Percentiles rank a stretch among this genome's conserved stretches.
Evolutionary conservation across 2,329 filamentous ascomycete genomes (phyloP).

Genomic region (Xylariaceae sp.): DNA sequence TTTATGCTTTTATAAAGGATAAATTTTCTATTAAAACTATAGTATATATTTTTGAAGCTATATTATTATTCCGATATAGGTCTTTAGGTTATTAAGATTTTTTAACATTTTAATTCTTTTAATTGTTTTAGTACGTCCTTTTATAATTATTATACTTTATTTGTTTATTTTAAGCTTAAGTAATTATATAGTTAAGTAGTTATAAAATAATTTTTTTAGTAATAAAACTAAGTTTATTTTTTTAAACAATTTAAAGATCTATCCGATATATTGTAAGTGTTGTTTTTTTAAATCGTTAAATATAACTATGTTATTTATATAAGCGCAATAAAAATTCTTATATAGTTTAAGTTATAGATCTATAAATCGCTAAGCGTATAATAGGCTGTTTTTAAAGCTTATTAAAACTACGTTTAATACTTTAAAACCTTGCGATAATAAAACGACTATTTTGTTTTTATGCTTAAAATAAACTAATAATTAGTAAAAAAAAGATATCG

Average conservation of each 20-base stretch:
- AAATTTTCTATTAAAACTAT: constrained; percentile 1
- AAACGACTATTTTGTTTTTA: not conserved
- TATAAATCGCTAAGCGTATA: not conserved
- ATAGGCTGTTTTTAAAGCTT: not conserved
- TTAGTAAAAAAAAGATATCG: no score
- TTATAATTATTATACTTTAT: not conserved
- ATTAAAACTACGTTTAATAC: not conserved
- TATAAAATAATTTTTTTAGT: not conserved
- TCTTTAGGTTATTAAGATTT: not conserved
- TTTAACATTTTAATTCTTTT: not conserved
- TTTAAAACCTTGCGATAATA: not conserved
- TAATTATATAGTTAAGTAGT: not conserved
- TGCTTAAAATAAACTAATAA: not conserved
- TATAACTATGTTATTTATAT: no score
- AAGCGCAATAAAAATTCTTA: not conserved
- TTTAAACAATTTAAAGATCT: not conserved
- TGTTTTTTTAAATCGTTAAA: no score
- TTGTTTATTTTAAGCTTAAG: not conserved
- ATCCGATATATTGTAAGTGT: no score
- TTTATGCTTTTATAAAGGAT: not conserved
- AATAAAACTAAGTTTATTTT: not conserved
- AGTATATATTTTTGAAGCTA: not conserved
- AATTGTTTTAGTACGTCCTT: not conserved
- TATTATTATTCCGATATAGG: not conserved
- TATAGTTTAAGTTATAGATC: not conserved